A percentile compares a stretch with the other conserved stretches of the same genome.
Evolutionary conservation across 108 stramenopile genomes (phyloP).

Genomic region (Craspedostauros australis): DNA sequence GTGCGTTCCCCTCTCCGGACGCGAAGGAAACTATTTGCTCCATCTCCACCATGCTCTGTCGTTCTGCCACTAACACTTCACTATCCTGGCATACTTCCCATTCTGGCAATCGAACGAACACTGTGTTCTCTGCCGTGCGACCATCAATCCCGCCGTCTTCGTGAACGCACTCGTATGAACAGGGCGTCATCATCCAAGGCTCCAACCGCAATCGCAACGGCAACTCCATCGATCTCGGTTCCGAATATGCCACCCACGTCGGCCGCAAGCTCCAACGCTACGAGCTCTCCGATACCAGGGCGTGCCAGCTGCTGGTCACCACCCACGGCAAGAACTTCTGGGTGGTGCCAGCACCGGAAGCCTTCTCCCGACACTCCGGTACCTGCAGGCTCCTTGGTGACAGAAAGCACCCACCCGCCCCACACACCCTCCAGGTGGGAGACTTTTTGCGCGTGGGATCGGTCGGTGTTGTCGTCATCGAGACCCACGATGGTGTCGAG

Average conservation of each 20-base stretch:
- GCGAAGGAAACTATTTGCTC: too few species aligned
- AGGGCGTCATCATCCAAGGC: conserved; percentile 84
- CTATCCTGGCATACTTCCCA: background rate
- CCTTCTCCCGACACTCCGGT: conserved; percentile 93
- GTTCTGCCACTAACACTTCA: background rate
- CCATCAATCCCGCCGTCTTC: too few species aligned
- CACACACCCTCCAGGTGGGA: conserved; percentile 78
- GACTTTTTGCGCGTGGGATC: conserved; percentile 92
- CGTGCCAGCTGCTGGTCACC: conserved; percentile 86
- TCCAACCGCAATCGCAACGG: conserved; percentile 58
- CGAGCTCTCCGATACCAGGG: conserved; percentile 80
- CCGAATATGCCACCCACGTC: conserved; percentile 69
- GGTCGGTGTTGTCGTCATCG: conserved; percentile 95
- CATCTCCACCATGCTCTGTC: too few species aligned
- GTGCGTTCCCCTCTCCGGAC: too few species aligned
- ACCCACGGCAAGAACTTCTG: conserved; percentile 83
- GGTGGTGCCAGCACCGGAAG: conserved; percentile 95
- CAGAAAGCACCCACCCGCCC: conserved; percentile 73
- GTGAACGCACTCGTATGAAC: background rate
- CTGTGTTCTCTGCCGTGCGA: too few species aligned
- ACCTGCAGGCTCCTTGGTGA: conserved; percentile 95
- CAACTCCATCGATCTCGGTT: conserved; percentile 55
- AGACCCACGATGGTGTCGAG: conserved; percentile 84
- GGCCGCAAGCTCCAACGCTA: conserved; percentile 79
- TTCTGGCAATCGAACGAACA: too few species aligned